phyloP scores from a whole-genome alignment of 495 filamentous ascomycete genomes.

The Penicillium lagena region DNA sequence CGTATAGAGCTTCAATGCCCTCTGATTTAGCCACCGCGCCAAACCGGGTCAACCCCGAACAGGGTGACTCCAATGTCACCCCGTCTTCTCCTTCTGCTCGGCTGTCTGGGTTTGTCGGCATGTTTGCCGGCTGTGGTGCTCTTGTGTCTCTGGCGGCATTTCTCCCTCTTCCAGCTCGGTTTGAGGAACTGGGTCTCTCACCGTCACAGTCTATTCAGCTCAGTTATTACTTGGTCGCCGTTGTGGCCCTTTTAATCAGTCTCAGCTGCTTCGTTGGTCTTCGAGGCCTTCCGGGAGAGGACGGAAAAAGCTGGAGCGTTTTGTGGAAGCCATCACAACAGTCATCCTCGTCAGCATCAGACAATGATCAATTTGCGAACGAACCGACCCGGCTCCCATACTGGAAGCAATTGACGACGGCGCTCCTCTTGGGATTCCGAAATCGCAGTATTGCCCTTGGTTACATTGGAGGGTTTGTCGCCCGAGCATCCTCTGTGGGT shows the following conservation, averaged over 20 bases:
- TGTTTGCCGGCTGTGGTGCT: conserved; percentile 89
- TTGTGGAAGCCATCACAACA: conserved; percentile 13
- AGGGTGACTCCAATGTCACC: conserved; percentile 4
- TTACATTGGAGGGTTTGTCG: conserved; percentile 92
- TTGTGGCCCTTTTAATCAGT: conserved; percentile 64
- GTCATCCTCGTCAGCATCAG: conserved; percentile 1
- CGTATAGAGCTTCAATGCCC: conserved; percentile 42
- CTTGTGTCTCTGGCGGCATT: conserved; percentile 75
- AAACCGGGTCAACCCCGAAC: conserved; percentile 29
- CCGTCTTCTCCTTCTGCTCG: conserved; percentile 43
- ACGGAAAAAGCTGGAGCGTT: conserved; percentile 62
- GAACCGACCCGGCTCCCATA: conserved; percentile 16
- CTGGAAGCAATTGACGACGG: conserved; percentile 47
- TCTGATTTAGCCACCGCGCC: conserved; percentile 62
- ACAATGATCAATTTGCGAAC: background rate
- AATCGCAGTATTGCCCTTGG: conserved; percentile 75
- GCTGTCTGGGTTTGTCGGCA: conserved; percentile 82
- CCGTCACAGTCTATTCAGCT: conserved; percentile 63
- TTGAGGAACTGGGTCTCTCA: conserved; percentile 59
- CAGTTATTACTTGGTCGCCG: conserved; percentile 80
- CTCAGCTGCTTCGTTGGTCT: conserved; percentile 75
- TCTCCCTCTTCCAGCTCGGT: conserved; percentile 76
- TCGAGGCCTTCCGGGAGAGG: conserved; percentile 67
- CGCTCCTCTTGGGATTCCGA: conserved; percentile 64
- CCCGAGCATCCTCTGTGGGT: conserved; percentile 89